Evolutionary conservation across 192 early-diverging fungal genomes (phyloP).

Genomic region (Neocallimastix lanati): DNA sequence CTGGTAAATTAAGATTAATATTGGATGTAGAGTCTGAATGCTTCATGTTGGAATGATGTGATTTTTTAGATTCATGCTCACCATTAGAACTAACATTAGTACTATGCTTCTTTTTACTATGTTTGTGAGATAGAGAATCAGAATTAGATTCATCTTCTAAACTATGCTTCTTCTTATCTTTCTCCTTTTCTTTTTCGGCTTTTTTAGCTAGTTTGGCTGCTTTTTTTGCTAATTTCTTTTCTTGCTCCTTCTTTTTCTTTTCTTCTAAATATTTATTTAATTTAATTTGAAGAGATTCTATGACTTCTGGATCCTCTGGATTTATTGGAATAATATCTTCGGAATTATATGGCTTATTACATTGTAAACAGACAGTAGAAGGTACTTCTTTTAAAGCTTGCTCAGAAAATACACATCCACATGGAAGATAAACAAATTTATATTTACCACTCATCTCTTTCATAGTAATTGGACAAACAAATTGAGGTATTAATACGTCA

Average conservation of each 20-base stretch:
- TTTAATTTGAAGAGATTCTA: conserved; percentile 20
- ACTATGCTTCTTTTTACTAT: conserved; percentile 15
- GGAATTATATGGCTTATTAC: conserved; percentile 31
- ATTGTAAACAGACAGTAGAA: conserved; percentile 39
- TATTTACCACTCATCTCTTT: conserved; percentile 75
- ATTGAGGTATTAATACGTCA: conserved; percentile 14
- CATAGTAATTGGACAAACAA: conserved; percentile 59
- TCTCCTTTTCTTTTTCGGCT: no score
- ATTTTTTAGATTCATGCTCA: conserved; percentile 12
- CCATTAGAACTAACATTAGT: conserved; percentile 19
- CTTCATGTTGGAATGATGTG: not conserved
- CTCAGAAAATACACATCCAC: conserved; percentile 66
- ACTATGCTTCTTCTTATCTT: not conserved
- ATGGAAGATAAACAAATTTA: conserved; percentile 40
- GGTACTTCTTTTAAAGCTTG: conserved; percentile 55
- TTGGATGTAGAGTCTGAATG: not conserved
- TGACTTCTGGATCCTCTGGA: conserved; percentile 32
- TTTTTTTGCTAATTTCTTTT: not conserved
- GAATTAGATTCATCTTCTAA: not conserved
- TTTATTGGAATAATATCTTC: conserved; percentile 53
- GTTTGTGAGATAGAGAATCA: conserved; percentile 7
- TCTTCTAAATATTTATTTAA: not conserved
- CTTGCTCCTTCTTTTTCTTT: not conserved
- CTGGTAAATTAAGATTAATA: not conserved
- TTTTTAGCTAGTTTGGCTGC: conserved; percentile 8